Conservation (phyloP, 2,329 filamentous ascomycete genomes). For the Capronia coronata region DNA sequence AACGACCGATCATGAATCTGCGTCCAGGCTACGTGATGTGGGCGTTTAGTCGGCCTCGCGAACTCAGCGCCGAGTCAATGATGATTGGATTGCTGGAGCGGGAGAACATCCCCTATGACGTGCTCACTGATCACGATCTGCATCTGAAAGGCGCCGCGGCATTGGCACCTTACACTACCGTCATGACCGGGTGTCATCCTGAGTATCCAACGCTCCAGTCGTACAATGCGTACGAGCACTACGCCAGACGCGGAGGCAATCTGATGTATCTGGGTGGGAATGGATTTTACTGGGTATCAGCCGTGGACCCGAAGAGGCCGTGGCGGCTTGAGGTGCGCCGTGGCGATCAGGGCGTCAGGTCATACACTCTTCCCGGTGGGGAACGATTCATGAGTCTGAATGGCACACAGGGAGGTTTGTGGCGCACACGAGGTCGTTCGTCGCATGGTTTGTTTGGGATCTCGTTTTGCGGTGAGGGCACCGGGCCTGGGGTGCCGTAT, state of each 20-base stretch:
- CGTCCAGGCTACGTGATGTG: slow-evolving; percentile 36
- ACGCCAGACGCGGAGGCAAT: slow-evolving; percentile 30
- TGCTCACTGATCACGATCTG: slow-evolving; percentile 36
- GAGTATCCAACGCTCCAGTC: slow-evolving; percentile 32
- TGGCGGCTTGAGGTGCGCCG: slow-evolving; percentile 34
- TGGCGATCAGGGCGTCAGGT: slow-evolving; percentile 31
- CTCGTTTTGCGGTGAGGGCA: slow-evolving; percentile 31
- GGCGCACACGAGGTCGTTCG: slow-evolving; percentile 31
- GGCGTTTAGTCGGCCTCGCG: slow-evolving; percentile 35
- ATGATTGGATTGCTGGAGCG: slow-evolving; percentile 34
- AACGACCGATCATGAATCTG: slow-evolving; percentile 35
- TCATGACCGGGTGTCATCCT: slow-evolving; percentile 33
- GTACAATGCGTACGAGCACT: slow-evolving; percentile 29
- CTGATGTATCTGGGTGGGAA: slow-evolving; percentile 37
- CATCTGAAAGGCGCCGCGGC: slow-evolving; percentile 24
- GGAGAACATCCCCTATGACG: slow-evolving; percentile 32
- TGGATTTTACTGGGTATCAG: slow-evolving; percentile 32
- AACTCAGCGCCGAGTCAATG: slow-evolving; percentile 34
- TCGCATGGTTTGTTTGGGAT: slow-evolving; percentile 33
- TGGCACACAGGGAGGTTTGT: slow-evolving; percentile 33
- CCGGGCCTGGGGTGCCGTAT: slow-evolving; percentile 30
- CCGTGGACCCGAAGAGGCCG: slow-evolving; percentile 2
- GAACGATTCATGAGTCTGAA: slow-evolving; percentile 30
- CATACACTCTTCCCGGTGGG: slow-evolving; percentile 30
- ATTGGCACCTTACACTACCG: slow-evolving; percentile 27